Evolutionary conservation across 495 filamentous ascomycete genomes (phyloP).

Genomic region (Immersiella caudata): DNA sequence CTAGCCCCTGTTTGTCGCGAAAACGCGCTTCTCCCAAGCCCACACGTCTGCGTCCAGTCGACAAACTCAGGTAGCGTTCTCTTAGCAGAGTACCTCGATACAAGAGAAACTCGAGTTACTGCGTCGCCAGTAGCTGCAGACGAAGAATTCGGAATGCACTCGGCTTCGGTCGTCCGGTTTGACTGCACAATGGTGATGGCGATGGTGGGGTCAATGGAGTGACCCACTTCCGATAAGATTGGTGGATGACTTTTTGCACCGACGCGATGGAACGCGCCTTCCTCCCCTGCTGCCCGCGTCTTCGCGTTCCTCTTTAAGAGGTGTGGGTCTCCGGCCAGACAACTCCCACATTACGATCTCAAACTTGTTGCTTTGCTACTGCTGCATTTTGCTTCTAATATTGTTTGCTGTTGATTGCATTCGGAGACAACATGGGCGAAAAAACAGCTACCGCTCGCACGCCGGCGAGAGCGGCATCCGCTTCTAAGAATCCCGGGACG

Average conservation of each 20-base stretch:
- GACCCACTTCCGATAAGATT: constrained; percentile 12
- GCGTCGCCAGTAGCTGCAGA: too few species aligned
- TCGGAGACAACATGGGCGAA: constrained; percentile 36
- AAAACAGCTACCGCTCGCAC: constrained; percentile 39
- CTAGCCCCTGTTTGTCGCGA: neutral
- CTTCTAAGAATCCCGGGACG: constrained; percentile 43
- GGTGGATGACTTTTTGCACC: constrained; percentile 5
- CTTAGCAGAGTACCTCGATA: too few species aligned
- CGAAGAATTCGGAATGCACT: neutral
- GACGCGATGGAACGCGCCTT: constrained; percentile 17
- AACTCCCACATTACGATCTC: neutral
- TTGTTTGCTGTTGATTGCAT: neutral
- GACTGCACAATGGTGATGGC: too few species aligned
- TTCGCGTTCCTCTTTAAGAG: constrained; percentile 15
- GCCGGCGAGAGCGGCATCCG: constrained; percentile 47
- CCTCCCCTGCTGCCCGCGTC: constrained; percentile 17
- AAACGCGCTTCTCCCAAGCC: neutral
- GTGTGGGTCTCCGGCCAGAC: constrained; percentile 1
- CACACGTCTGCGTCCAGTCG: neutral
- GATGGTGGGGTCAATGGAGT: neutral
- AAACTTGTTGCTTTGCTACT: neutral
- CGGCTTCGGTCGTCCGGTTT: neutral
- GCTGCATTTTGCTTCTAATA: neutral
- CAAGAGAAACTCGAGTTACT: too few species aligned
- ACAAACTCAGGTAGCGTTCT: too few species aligned